These are phyloP conservation scores for Suillus plorans DNA, from an alignment of 768 basidiomycete species.

Conservation along the genomic window DNA sequence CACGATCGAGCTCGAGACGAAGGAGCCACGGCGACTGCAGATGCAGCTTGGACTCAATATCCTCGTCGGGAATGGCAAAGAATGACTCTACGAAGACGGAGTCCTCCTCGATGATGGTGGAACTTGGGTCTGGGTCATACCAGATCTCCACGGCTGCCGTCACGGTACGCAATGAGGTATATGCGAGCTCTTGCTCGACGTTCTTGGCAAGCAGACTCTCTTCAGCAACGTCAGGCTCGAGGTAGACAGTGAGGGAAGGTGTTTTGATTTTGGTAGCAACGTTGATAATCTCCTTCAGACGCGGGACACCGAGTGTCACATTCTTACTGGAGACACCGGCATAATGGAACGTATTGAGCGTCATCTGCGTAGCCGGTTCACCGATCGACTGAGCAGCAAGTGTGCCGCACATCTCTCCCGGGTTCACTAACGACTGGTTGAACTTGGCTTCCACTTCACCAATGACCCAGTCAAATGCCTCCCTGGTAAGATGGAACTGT, in stretches of 20 bases:
- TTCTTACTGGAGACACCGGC: constrained; percentile 99
- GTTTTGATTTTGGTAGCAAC: constrained; percentile 99
- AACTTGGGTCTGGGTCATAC: constrained; percentile 91
- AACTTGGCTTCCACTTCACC: constrained; percentile 95
- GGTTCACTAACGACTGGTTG: constrained; percentile 87
- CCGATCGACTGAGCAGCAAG: constrained; percentile 98
- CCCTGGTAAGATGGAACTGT: constrained; percentile 81
- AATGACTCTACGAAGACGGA: constrained; percentile 95
- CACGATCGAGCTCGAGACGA: constrained; percentile 93
- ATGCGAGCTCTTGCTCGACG: constrained; percentile 91
- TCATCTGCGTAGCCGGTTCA: constrained; percentile 99
- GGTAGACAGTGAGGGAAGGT: constrained; percentile 91
- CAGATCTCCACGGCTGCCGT: constrained; percentile 96
- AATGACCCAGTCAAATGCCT: constrained; percentile 97
- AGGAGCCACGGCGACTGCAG: constrained; percentile 96
- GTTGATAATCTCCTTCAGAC: constrained; percentile 99
- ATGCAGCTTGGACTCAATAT: constrained; percentile 86
- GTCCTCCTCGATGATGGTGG: constrained; percentile 97
- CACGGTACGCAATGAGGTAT: constrained; percentile 90
- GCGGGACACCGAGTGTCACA: constrained; percentile 98
- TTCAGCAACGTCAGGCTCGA: constrained; percentile 66
- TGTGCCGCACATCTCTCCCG: constrained; percentile 99
- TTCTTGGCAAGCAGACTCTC: constrained; percentile 71
- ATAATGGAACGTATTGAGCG: constrained; percentile 99
- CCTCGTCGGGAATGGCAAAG: constrained; percentile 99